phyloP scores from a whole-genome alignment of 78 protist genomes.

The Emiliania huxleyi region DNA sequence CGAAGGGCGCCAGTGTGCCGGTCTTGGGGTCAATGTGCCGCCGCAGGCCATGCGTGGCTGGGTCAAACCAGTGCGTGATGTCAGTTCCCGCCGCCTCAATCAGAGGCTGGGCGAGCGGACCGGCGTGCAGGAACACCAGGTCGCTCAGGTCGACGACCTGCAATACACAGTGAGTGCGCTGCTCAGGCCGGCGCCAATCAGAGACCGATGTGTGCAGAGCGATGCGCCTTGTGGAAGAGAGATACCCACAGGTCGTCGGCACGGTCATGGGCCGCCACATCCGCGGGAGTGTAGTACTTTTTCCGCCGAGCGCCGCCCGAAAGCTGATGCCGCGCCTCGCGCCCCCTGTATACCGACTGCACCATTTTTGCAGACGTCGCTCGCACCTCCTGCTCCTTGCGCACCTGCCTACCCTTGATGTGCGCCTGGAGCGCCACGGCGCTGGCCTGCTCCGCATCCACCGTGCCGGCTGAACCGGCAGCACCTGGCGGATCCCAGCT shows the following conservation, averaged over 20 bases:
- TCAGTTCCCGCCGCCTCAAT: conserved; percentile 61
- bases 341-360: not conserved
- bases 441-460: not conserved
- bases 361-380: not conserved
- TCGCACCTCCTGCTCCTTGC: not conserved
- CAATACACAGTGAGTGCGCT: not conserved
- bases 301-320: not conserved
- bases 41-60: not conserved
- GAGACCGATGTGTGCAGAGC: not conserved
- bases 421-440: not conserved
- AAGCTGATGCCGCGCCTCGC: not conserved
- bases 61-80: conserved; percentile 74
- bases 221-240: conserved; percentile 33
- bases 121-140: conserved; percentile 19
- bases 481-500: too few relatives aligned
- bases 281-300: conserved; percentile 49
- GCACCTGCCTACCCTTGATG: not conserved
- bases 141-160: conserved; percentile 52
- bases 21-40: conserved; percentile 22
- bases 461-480: too few relatives aligned
- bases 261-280: conserved; percentile 45
- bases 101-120: conserved; percentile 25
- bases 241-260: conserved; percentile 51
- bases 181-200: not conserved
- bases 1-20: not conserved